Evolutionary conservation across 768 basidiomycete genomes (phyloP), one percentile per base, ranked within the genome.

Genomic region (Phylloporus scabripes): DNA sequence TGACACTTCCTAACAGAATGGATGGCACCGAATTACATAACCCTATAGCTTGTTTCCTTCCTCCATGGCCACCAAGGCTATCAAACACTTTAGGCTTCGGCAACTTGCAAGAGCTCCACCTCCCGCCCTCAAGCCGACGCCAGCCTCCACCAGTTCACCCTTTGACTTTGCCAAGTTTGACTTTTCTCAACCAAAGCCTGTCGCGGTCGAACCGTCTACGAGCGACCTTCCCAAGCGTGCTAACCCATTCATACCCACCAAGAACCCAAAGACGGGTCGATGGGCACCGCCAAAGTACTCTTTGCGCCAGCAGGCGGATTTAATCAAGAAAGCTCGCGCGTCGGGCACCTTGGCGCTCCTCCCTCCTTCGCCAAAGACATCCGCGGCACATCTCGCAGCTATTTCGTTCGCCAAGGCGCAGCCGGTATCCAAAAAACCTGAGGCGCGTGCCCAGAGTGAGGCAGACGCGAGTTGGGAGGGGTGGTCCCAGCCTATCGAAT

Each of bases 261-360:
- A 73, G 46, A 85, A 85, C 54, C 69, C 78, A 0, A 70, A 74
- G 42, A 79, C 81, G 0, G 80, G 79, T 18, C 72, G 78, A 62
- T 90, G 87, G 86, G 74, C 74, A 23, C 79, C 82, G 0, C 74
- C 89, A 10, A 78, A 77, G 52, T 83, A 85, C 57, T 91, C 88
- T 5, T 67, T 85, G 21, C 79, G 90, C 17, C 79, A 80, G 29
- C 89, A 92, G 64, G 86, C 85, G 10, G 85, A 87, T 36, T 73
- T 92, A 31, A 71, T 91, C 42, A 91, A 88, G 70, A 75, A 74
- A 44, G 90, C 90, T 4, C 78, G 78, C 51, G 67, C 67, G 20
- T 68, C 71, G 18, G 76, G 74, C 29, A 72, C 72, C 34, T 61
- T 84, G 38, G 74, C 81, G 33, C 65, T 87, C 7, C 72, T 92